These are phyloP conservation scores for Cryptococcus amylolentus DNA, from an alignment of 1,284 basidiomycete genomes.

Conservation along the genomic window DNA sequence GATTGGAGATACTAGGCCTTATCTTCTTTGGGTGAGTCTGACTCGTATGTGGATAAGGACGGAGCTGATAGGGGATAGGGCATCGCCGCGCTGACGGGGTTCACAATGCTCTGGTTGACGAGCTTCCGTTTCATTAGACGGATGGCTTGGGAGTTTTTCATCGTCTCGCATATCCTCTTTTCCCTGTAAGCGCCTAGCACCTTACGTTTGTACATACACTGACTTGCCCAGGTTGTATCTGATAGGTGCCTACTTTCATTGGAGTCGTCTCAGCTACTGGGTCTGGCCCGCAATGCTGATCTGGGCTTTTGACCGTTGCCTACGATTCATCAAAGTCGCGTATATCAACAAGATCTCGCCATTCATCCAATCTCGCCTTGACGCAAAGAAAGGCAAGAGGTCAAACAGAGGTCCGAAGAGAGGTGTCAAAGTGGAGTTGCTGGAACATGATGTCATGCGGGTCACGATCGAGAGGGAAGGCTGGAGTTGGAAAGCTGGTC, in stretches of 20 bases:
- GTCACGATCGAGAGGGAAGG: conserved; percentile 52
- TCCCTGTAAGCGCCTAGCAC: conserved; percentile 32
- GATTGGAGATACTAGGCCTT: conserved; percentile 13
- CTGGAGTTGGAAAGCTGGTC: conserved; percentile 59
- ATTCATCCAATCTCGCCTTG: conserved; percentile 14
- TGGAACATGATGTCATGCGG: conserved; percentile 57
- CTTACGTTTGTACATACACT: neutral
- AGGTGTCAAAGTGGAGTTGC: conserved; percentile 47
- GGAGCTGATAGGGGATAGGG: conserved; percentile 24
- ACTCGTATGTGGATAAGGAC: neutral
- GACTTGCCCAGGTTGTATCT: conserved; percentile 30
- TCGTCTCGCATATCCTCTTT: conserved; percentile 54
- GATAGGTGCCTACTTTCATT: conserved; percentile 39
- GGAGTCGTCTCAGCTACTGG: conserved; percentile 33
- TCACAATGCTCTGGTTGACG: conserved; percentile 52
- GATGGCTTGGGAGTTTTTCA: conserved; percentile 55
- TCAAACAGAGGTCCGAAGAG: neutral
- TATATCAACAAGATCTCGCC: conserved; percentile 53
- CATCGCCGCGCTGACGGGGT: conserved; percentile 34
- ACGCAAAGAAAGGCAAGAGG: neutral
- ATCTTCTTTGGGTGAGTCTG: conserved; percentile 26
- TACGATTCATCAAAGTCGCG: conserved; percentile 55
- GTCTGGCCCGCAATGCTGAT: conserved; percentile 37
- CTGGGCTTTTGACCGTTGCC: conserved; percentile 58
- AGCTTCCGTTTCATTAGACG: conserved; percentile 51